Conservation (phyloP, 1,284 basidiomycete genomes). For the Chiua sp. region DNA sequence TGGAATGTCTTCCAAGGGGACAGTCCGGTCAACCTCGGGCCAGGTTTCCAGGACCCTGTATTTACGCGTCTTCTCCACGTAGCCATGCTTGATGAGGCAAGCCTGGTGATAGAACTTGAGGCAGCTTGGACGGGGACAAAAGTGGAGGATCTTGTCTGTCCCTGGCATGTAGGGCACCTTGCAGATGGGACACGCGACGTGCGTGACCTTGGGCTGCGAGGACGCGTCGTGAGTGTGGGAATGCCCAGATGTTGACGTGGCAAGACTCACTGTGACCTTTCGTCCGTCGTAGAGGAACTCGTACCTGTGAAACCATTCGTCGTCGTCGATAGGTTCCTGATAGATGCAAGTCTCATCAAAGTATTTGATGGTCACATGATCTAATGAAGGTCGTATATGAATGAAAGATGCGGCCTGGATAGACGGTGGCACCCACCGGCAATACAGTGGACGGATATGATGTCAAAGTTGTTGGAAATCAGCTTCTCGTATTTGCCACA, state of each 20-base stretch:
- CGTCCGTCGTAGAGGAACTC: conserved; percentile 40
- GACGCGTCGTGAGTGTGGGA: neutral
- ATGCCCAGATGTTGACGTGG: neutral
- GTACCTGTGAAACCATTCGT: conserved; percentile 49
- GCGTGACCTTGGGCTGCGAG: conserved; percentile 43
- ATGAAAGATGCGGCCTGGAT: neutral
- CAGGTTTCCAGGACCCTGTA: conserved; percentile 16
- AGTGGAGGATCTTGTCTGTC: conserved; percentile 45
- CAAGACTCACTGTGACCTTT: conserved; percentile 37
- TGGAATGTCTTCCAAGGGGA: conserved; percentile 9
- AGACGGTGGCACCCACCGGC: conserved; percentile 38
- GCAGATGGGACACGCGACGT: conserved; percentile 44
- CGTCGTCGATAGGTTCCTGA: conserved; percentile 41
- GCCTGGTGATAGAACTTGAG: conserved; percentile 46
- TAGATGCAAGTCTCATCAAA: conserved; percentile 40
- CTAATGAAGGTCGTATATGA: conserved; percentile 5
- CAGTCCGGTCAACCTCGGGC: conserved; percentile 15
- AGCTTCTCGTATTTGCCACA: conserved; percentile 51
- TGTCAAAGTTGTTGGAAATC: conserved; percentile 49
- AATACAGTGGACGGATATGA: conserved; percentile 45
- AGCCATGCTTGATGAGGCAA: conserved; percentile 44
- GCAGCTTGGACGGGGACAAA: conserved; percentile 55
- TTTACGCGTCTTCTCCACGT: conserved; percentile 26
- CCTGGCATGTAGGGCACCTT: conserved; percentile 47
- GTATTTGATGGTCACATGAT: conserved; percentile 33